Conservation (phyloP, 306 rosid species). For the Psophocarpus tetragonolobus region DNA sequence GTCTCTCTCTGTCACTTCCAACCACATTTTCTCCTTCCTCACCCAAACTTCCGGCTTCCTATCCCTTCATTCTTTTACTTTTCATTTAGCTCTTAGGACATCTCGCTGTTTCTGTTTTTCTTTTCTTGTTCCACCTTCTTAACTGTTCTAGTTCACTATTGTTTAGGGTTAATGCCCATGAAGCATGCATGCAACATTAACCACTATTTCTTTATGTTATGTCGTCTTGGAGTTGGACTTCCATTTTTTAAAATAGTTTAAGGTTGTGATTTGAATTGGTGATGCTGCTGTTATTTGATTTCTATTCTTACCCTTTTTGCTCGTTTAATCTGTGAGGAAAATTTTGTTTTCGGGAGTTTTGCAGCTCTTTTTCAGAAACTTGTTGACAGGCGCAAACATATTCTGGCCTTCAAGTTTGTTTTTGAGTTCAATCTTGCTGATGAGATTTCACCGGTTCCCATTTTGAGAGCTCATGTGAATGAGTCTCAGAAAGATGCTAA, state of each 20-base stretch:
- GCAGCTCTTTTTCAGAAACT: slow-evolving; percentile 78
- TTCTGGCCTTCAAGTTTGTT: slow-evolving; percentile 67
- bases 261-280: slow-evolving; percentile 20
- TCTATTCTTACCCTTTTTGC: slow-evolving; percentile 21
- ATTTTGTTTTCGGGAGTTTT: slow-evolving; percentile 30
- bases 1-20: slow-evolving; percentile 31
- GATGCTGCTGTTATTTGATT: background rate
- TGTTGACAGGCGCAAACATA: slow-evolving; percentile 55
- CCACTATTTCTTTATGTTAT: background rate
- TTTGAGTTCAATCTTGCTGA: slow-evolving; percentile 68
- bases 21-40: too few species aligned
- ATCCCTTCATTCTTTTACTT: background rate
- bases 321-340: slow-evolving; percentile 18
- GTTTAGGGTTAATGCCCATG: background rate
- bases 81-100: background rate
- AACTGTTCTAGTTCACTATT: background rate
- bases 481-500: slow-evolving; percentile 59
- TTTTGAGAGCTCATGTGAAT: slow-evolving; percentile 62
- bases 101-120: background rate
- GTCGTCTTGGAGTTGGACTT: background rate
- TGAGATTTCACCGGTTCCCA: slow-evolving; percentile 70
- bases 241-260: background rate
- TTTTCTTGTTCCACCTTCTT: background rate
- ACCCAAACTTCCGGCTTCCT: slow-evolving; percentile 44
- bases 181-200: too few species aligned